These are phyloP conservation scores for Trichophyton rubrum DNA, from an alignment of 2,329 filamentous ascomycete species.

Conservation along the genomic window DNA sequence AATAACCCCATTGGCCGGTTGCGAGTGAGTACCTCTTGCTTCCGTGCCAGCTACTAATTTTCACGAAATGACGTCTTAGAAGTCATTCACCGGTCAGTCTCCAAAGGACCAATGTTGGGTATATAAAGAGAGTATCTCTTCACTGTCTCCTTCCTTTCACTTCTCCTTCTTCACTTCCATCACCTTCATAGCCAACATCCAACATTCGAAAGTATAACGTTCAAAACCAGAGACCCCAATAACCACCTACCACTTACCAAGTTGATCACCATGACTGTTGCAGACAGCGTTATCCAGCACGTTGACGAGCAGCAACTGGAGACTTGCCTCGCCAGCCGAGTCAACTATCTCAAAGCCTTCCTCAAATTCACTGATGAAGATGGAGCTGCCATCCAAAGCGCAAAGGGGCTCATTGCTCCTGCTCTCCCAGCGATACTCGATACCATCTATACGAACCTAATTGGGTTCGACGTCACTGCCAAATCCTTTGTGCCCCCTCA, in stretches of 20 bases:
- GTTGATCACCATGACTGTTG: constrained; percentile 2
- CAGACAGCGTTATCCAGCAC: constrained; percentile 8
- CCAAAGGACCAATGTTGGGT: background rate
- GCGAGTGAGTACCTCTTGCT: background rate
- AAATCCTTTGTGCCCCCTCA: constrained; percentile 19
- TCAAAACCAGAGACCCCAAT: background rate
- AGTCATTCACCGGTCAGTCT: background rate
- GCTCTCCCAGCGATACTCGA: constrained; percentile 19
- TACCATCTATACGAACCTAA: constrained; percentile 20
- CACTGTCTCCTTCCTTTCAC: background rate
- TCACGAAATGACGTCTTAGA: background rate
- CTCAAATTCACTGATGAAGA: constrained; percentile 19
- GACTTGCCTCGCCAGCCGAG: constrained; percentile 11
- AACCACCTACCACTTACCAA: background rate
- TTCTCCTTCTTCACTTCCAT: background rate
- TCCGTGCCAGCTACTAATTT: background rate
- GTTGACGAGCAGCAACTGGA: constrained; percentile 11
- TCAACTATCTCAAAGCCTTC: constrained; percentile 19
- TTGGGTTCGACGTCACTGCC: constrained; percentile 22
- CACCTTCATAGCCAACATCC: background rate
- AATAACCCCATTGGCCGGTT: background rate
- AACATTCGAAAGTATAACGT: background rate
- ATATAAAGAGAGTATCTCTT: background rate
- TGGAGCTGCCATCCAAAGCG: constrained; percentile 16
- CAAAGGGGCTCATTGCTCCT: constrained; percentile 17